Conservation (phyloP, 768 basidiomycete genomes). For the Exidia glandulosa region DNA sequence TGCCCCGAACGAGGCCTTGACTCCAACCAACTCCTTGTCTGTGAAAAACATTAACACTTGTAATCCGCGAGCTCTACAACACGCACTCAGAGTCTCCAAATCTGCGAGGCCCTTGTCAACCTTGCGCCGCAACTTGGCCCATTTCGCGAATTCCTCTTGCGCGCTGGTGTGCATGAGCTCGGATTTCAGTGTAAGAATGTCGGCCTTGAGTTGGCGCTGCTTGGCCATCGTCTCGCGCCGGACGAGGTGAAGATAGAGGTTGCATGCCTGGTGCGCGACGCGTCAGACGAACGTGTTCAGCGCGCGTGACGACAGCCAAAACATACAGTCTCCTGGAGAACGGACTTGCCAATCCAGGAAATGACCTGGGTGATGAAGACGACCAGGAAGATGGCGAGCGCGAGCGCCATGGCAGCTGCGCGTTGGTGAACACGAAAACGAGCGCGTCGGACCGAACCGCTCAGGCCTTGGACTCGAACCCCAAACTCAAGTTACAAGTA, state of each 20-base stretch:
- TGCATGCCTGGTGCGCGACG: slow-evolving; percentile 48
- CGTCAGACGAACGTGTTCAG: neutral
- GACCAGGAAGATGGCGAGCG: slow-evolving; percentile 69
- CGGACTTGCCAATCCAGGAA: slow-evolving; percentile 80
- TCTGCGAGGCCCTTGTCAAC: slow-evolving; percentile 89
- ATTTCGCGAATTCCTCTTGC: slow-evolving; percentile 97
- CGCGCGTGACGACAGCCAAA: neutral
- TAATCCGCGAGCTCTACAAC: neutral
- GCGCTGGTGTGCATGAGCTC: slow-evolving; percentile 85
- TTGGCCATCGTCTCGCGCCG: slow-evolving; percentile 40
- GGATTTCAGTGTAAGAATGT: slow-evolving; percentile 69
- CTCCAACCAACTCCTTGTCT: slow-evolving; percentile 59
- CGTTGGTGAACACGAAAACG: neutral
- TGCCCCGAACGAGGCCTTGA: slow-evolving; percentile 51
- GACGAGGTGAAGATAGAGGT: slow-evolving; percentile 56
- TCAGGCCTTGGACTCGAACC: too few relatives aligned
- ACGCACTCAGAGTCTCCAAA: slow-evolving; percentile 84
- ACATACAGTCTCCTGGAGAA: slow-evolving; percentile 71
- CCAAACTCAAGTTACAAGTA: too few relatives aligned
- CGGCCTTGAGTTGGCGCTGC: slow-evolving; percentile 65
- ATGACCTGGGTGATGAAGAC: slow-evolving; percentile 77
- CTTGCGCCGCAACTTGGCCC: slow-evolving; percentile 85
- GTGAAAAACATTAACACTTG: slow-evolving; percentile 1
- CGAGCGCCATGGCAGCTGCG: slow-evolving; percentile 49
- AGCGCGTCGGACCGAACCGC: too few relatives aligned